Percentiles rank a stretch among this genome's conserved stretches.
Evolutionary conservation across 352 stramenopile genomes (phyloP).

Genomic region (Blastocystis sp.): DNA sequence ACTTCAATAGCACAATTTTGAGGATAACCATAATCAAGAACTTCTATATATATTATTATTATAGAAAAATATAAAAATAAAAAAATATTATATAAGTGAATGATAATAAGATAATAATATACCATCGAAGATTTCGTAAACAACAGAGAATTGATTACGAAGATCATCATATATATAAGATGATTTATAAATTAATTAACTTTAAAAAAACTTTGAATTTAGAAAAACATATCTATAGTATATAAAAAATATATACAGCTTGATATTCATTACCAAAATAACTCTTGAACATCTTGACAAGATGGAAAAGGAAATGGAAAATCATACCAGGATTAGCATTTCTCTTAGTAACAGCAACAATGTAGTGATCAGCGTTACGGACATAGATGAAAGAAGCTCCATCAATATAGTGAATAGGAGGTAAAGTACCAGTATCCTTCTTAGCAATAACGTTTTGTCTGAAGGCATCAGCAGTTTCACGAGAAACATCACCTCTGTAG

Average conservation of each 20-base stretch:
- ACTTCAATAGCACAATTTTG: constrained; percentile 91
- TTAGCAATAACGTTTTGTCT: constrained; percentile 69
- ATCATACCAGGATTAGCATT: constrained; percentile 73
- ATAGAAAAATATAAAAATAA: constrained; percentile 8
- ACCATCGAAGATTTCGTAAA: constrained; percentile 89
- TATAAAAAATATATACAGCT: constrained; percentile 12
- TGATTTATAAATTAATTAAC: constrained; percentile 46
- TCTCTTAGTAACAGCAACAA: constrained; percentile 78
- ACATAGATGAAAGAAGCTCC: constrained; percentile 90
- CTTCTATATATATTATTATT: constrained; percentile 51
- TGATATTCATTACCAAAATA: constrained; percentile 40
- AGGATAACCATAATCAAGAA: constrained; percentile 94
- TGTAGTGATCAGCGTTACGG: constrained; percentile 83
- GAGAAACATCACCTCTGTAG: constrained; percentile 55
- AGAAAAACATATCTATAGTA: too few relatives aligned
- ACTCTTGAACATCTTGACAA: constrained; percentile 39
- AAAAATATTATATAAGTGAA: not conserved
- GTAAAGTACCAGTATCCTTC: constrained; percentile 76
- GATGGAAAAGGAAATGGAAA: constrained; percentile 41
- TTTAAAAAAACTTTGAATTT: constrained; percentile 86
- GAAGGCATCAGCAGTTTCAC: constrained; percentile 56
- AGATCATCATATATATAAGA: constrained; percentile 81
- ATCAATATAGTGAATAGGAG: constrained; percentile 80
- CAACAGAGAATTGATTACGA: constrained; percentile 89
- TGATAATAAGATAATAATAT: not conserved